Base-by-base conservation (phyloP, 495 filamentous ascomycete species). In the Hypoxylon crocopeplum region DNA sequence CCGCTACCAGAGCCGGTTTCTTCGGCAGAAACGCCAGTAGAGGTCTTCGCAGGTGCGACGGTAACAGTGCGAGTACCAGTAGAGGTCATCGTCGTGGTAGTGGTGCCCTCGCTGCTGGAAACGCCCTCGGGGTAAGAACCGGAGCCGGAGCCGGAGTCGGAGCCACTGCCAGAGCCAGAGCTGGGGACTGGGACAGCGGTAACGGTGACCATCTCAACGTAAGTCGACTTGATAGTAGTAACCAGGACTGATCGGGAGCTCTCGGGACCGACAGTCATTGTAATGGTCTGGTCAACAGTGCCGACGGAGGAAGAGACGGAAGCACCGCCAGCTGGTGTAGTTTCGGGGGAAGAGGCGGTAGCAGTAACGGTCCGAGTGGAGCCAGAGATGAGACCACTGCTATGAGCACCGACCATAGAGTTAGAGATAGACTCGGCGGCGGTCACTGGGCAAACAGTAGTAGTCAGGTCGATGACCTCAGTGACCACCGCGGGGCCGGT, bases 391-490 rank as follows among this genome's bases (percentile, higher is more conserved):
- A 72, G 42, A 27, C 74, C 75, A 16, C 62, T 69, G 52, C 64
- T 68, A 61, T 71, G 71, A 7, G 69, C 68, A 1, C 52, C 62
- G 7, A 73, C 36, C 17, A 79, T 47, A 52, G 74, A 75, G 48
- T 68, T 74, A 27, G 72, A 71, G 59, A 80, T 70, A 40, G 75
- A 72, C 19, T 68, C 62, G 15, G 67, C 70, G 3, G 66, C 75
- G 29, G 72, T 69, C 17, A 80, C 72, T 33, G 77, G 78, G 72
- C 77, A 80, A 51, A 79, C 72, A 17, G 74, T 75, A 27, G 69
- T 68, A 30, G 76, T 78, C 33, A 80, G 58, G 22, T 77, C 66
- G 30, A 77, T 60, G 39, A 75, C 73, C 67, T 78, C 73, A 12
- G 77, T 80, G 48, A 81, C 72, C 8, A 76, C 36, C 20, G 72